Evolutionary conservation across 805 yeast species (phyloP).

Genomic region (Barnettozyma sucrosica): DNA sequence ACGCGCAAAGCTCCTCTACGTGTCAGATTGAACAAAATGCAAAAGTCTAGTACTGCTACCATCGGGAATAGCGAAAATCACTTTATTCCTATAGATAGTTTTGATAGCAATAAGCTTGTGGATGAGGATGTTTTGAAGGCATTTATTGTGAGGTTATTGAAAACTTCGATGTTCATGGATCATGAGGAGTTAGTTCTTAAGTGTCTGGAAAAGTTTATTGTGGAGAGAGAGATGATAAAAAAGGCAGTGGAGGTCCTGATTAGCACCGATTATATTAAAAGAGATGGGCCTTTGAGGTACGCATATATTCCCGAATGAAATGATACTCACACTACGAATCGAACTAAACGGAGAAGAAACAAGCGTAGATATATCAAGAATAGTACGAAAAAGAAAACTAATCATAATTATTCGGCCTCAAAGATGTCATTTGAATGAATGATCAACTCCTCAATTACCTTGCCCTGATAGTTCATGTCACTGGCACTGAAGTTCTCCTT

Average conservation of each 20-base stretch:
- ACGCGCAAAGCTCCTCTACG: not conserved
- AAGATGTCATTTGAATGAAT: slow-evolving; percentile 77
- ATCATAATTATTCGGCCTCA: slow-evolving; percentile 42
- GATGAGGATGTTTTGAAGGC: slow-evolving; percentile 16
- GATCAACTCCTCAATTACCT: slow-evolving; percentile 79
- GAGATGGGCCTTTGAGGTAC: slow-evolving; percentile 10
- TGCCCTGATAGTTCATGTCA: slow-evolving; percentile 70
- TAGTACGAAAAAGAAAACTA: not conserved
- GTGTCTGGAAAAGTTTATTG: slow-evolving; percentile 7
- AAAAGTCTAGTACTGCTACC: not conserved
- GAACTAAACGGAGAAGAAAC: not conserved
- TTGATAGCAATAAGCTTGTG: slow-evolving; percentile 2
- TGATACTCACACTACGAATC: not conserved
- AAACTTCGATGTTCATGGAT: slow-evolving; percentile 6
- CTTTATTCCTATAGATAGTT: not conserved
- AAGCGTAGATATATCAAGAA: not conserved
- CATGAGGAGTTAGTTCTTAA: slow-evolving; percentile 14
- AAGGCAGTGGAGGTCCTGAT: slow-evolving; percentile 10
- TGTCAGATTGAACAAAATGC: slow-evolving; percentile 1
- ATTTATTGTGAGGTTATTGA: slow-evolving; percentile 19
- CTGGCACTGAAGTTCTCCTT: slow-evolving; percentile 61
- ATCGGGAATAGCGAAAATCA: not conserved
- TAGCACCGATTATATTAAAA: slow-evolving; percentile 1
- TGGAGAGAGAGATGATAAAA: slow-evolving; percentile 9
- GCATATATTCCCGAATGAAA: slow-evolving; percentile 16